Evolutionary conservation across 139 green algal species (phyloP), one percentile per base, ranked within the genome.

Genomic region (Zygnema cylindricum): DNA sequence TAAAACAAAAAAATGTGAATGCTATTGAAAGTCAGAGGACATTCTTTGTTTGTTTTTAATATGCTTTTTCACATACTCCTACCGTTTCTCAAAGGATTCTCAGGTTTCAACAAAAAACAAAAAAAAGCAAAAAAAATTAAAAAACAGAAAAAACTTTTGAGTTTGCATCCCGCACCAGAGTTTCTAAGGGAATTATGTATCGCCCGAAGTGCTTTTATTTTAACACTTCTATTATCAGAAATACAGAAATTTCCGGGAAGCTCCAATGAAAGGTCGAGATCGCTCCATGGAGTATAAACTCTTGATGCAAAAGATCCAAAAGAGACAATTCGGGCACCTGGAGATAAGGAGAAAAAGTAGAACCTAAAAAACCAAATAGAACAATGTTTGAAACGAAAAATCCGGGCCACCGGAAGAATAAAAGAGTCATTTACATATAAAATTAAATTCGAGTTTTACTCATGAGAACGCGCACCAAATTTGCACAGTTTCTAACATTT

Each of bases 281-380:
- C 86, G 33, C 86, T 77, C 54, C 55, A 86, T 1, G 86, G 86
- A 78, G 86, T 90, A 81, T 84, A 90, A 16, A 90, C 21, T 39
- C 88, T 90, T 16, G 86, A 89, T 41, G 43, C 86, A 54, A 90
- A 90, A 25, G 79, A 89, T 1, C 86, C 86, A 90, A 90, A 90
- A 3, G 79, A 40, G 32, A 85, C 84, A 42, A 89, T 30, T 57
- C 76, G n/a, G 25, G 23, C 38, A 43, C 84, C 84, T 89, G 54
- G 41, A 73, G 22, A 30, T 30, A 38, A n/a, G 35, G 0, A 35
- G 38, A 33, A 41, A 55, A 33, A 81, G 11, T 11, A 38, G 11
- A 21, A 11, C 41, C 36, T 36, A 11, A 38, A 21, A 38, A 11
- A 38, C 36, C 11, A 21, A 11, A 35, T 35, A 54, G 23, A 54